Evolutionary conservation across 805 yeast genomes (phyloP).

Genomic region (Cyberlindnera suaveolens): DNA sequence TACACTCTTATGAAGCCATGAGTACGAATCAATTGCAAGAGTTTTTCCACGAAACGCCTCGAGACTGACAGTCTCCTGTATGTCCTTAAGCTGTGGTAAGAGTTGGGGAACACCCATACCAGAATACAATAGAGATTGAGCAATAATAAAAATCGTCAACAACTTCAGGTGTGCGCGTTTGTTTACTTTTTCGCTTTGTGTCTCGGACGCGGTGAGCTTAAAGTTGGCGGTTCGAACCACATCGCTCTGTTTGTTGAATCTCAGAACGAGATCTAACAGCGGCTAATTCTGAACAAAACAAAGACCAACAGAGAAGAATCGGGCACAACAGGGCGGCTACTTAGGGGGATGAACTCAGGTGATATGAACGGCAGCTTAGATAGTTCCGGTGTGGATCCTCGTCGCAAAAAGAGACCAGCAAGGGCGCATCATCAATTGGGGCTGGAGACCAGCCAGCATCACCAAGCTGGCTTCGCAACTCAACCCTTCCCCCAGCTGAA

Average conservation of each 20-base stretch:
- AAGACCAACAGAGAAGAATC: too few species aligned
- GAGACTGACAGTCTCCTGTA: conserved; percentile 55
- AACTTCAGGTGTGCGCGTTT: neutral
- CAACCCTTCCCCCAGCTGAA: too few species aligned
- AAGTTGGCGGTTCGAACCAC: too few species aligned
- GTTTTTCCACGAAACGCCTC: conserved; percentile 63
- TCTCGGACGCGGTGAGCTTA: neutral
- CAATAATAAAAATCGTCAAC: too few species aligned
- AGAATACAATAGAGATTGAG: too few species aligned
- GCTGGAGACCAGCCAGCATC: neutral
- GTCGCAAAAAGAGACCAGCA: conserved; percentile 19
- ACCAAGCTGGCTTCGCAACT: too few species aligned
- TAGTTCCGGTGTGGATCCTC: neutral
- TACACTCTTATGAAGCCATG: conserved; percentile 91
- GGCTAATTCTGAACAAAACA: too few species aligned
- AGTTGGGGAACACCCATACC: conserved; percentile 84
- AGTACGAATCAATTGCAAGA: conserved; percentile 90
- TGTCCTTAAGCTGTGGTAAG: conserved; percentile 69
- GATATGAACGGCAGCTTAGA: neutral
- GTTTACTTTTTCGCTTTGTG: neutral
- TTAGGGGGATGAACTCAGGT: neutral
- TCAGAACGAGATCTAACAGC: too few species aligned
- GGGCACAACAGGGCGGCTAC: too few species aligned
- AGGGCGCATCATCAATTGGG: conserved; percentile 20
- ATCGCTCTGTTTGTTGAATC: too few species aligned